Evolutionary conservation across 2,329 filamentous ascomycete genomes (phyloP), one percentile per base, ranked within the genome.

Genomic region (Pleurostoma richardsiae): DNA sequence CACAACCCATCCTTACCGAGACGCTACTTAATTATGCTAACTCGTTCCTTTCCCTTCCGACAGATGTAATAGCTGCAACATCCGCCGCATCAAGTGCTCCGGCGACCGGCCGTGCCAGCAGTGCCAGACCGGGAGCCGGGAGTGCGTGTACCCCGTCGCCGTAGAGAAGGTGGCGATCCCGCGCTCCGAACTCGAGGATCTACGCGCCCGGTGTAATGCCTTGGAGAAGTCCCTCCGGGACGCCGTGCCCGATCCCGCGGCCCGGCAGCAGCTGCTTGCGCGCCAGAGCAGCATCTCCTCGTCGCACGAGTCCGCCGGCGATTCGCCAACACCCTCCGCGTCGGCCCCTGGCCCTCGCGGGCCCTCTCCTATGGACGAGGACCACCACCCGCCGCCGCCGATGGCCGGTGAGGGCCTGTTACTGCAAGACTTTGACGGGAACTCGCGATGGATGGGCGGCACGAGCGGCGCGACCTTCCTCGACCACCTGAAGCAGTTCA

Each of bases 11-110:
- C 19, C 19, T 19, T 2, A 19, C 2, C 2, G 19, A 19, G 19
- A 19, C 19, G 19, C 19, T 19, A 19, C 19, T 19, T 19, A 19
- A 19, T 19, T 19, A 19, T 19, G 19, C 19, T 19, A 19, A 19
- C 19, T 19, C 19, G 19, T 19, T 19, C 19, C 19, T 19, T 19
- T 19, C 19, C 19, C 19, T 19, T 19, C 19, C 19, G 19, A 19
- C 19, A 19, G 74, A 48, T 77, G 74, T 64, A 77, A 78, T 54
- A 69, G 62, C 56, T 78, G 74, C 62, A 78, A 78, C 59, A 56
- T 76, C 41, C 70, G 73, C 40, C 69, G 74, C 48, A 71, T 76
- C 57, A 77, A 74, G 53, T 78, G 74, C 59, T 76, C 72, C 10
- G 74, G 74, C 41, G 67, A 73, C 4, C 59, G 55, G n/a, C 74